Evolutionary conservation across 768 basidiomycete genomes (phyloP), one percentile per base, ranked within the genome.

Genomic region (Russula sp.): DNA sequence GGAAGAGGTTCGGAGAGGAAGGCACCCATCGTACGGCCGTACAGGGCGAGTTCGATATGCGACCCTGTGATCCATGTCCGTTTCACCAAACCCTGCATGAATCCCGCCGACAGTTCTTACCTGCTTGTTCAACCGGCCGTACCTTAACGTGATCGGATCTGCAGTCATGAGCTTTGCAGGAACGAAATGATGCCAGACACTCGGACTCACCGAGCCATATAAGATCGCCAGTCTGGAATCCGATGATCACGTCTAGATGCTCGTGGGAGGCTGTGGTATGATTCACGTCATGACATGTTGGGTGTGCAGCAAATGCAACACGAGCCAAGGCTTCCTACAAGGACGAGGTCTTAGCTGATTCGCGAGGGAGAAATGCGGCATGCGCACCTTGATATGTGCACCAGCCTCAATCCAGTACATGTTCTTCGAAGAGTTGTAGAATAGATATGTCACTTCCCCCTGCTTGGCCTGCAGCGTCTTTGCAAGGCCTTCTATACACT

Each of bases 21-120:
- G 91, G 91, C 6, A 94, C 89, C 92, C 94, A 94, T 65, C 85
- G 84, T 37, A 95, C 84, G n/a, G 89, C 81, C n/a, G 92, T 93
- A 72, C 92, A 91, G 8, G 88, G 82, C 6, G 91, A 91, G 52
- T 78, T 82, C 48, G 88, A 84, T 64, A 94, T 91, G 57, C 84
- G 84, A 7, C 92, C 91, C 83, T 90, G 54, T 42, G 69, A 59
- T 52, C 71, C 59, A 54, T 34, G 59, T 7, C 42, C 62, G 53
- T 59, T 42, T 52, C 52, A 50, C 49, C 34, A 18, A 22, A 50
- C 22, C 16, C 34, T 34, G 11, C 22, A 9, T 18, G 20, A 42
- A 37, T n/a, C 27, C 11, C 22, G 48, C 18, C 4, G 50, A 50
- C 39, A 5, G 57, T 70, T 27, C 76, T 70, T 67, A 85, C 89